Percentiles rank a stretch among this genome's conserved stretches.
phyloP scores from a whole-genome alignment of 805 yeast genomes.

The Zygoascus ofunaensis region DNA sequence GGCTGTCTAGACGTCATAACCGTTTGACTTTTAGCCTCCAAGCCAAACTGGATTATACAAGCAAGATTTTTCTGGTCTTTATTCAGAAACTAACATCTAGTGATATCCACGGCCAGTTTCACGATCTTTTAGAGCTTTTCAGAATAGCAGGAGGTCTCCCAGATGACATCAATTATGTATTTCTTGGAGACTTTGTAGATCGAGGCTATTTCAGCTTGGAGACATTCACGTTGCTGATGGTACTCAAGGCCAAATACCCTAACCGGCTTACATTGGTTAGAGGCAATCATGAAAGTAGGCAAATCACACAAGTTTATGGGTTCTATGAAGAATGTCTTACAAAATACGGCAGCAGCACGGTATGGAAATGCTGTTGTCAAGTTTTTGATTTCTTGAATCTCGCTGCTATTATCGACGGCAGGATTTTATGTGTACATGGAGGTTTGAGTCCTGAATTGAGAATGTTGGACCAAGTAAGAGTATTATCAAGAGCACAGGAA shows the following conservation, averaged over 20 bases:
- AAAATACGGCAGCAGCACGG: slow-evolving; percentile 89
- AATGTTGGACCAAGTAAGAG: slow-evolving; percentile 94
- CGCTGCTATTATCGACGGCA: slow-evolving; percentile 94
- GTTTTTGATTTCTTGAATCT: slow-evolving; percentile 89
- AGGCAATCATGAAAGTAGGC: slow-evolving; percentile 97
- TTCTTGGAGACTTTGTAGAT: slow-evolving; percentile 92
- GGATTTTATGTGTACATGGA: slow-evolving; percentile 91
- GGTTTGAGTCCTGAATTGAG: slow-evolving; percentile 95
- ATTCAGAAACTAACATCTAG: neutral
- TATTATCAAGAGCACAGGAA: slow-evolving; percentile 90
- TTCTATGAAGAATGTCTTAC: slow-evolving; percentile 92
- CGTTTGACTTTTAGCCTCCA: too few species aligned
- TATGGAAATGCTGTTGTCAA: slow-evolving; percentile 94
- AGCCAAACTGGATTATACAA: neutral
- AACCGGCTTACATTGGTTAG: slow-evolving; percentile 79
- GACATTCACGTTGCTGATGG: slow-evolving; percentile 89
- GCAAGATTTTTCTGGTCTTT: neutral
- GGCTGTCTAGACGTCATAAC: too few species aligned
- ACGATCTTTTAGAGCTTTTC: slow-evolving; percentile 83
- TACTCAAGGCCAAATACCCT: slow-evolving; percentile 82
- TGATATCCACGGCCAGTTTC: slow-evolving; percentile 97
- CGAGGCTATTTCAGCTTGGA: slow-evolving; percentile 94
- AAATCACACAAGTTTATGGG: slow-evolving; percentile 97
- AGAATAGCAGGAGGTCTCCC: slow-evolving; percentile 92
- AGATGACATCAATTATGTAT: slow-evolving; percentile 68